Base-by-base conservation (phyloP, 2,329 filamentous ascomycete species). In the Neofusicoccum parvum region DNA sequence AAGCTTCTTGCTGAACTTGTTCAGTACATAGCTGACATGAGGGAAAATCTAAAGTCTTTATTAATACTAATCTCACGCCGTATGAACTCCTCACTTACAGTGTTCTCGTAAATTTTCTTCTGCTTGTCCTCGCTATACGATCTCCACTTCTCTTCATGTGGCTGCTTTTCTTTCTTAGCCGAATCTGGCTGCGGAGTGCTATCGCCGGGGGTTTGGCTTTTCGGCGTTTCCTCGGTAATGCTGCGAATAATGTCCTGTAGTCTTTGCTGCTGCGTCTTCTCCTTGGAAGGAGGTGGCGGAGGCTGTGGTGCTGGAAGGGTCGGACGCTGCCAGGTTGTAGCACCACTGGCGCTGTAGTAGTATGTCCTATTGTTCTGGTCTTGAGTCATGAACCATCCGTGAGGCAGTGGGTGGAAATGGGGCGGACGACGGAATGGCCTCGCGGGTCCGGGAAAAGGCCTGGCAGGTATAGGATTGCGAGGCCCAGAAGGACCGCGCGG, bases 71-170 rank as follows among this genome's bases (percentile, higher is more conserved):
- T 17, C 46, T n/a, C 6, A 20, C 1, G 4, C 10, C 10, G 3
- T 4, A 5, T 9, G 2, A 37, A 17, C 5, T 10, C 11, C 11
- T 20, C 34, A 82, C 91, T 77, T 84, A 96, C 92, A 60, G 93
- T 96, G 74, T 94, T 94, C 77, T 97, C 94, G 72, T 97, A 98
- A 2, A 97, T 84, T 81, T 92, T 97, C 86, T 93, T 96, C 79
- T 95, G 92, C 79, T 97, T 97, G 69, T 97, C 94, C 70, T 88
- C 76, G 1, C 89, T 83, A 37, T 89, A 76, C 66, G 84, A 85
- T 64, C 87, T 85, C 91, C 91, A 93, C 74, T 90, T 91, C 54
- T 92, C 89, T 71, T 85, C 73, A 46, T 70, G 71, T 0, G 72
- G 68, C 49, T 70, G 84, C 70, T 86, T 89, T 5, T 83, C 83